Percentiles rank a stretch among this genome's conserved stretches.
Evolutionary conservation across 2,329 filamentous ascomycete species (phyloP).

Genomic region (Coniochaeta sp.): DNA sequence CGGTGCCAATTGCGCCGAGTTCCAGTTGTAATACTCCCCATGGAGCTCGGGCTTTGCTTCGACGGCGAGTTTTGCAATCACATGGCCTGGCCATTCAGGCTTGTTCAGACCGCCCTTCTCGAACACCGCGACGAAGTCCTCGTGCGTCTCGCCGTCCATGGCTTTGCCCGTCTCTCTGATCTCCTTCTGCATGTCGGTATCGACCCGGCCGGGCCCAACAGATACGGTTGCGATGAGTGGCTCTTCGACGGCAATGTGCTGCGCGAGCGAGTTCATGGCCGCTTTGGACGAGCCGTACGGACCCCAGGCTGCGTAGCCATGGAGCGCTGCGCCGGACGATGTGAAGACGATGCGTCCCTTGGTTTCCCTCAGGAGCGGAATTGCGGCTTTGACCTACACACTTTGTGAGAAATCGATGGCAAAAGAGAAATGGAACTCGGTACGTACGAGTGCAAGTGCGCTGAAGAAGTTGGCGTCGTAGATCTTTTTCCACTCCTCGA

Average conservation of each 20-base stretch:
- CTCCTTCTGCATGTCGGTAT: conserved; percentile 85
- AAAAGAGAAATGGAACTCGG: too few species aligned
- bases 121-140: conserved; percentile 62
- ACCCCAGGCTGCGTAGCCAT: conserved; percentile 66
- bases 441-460: conserved; percentile 64
- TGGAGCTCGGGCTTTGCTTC: conserved; percentile 59
- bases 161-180: conserved; percentile 55
- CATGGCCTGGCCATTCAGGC: conserved; percentile 77
- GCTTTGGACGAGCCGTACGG: conserved; percentile 80
- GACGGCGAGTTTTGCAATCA: conserved; percentile 74
- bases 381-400: conserved; percentile 58
- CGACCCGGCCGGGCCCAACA: conserved; percentile 72
- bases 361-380: conserved; percentile 60
- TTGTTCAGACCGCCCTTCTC: conserved; percentile 64
- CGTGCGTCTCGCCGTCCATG: conserved; percentile 53
- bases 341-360: conserved; percentile 70
- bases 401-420: conserved; percentile 9
- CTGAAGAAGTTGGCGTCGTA: conserved; percentile 90
- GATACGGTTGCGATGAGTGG: conserved; percentile 65
- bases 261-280: conserved; percentile 70
- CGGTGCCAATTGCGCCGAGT: conserved; percentile 40
- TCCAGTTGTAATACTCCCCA: conserved; percentile 62
- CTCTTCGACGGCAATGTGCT: conserved; percentile 70
- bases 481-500: conserved; percentile 65
- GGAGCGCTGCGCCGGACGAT: conserved; percentile 68